Conservation (phyloP, 176 grass and related monocot species). For the Carex kokanica region DNA sequence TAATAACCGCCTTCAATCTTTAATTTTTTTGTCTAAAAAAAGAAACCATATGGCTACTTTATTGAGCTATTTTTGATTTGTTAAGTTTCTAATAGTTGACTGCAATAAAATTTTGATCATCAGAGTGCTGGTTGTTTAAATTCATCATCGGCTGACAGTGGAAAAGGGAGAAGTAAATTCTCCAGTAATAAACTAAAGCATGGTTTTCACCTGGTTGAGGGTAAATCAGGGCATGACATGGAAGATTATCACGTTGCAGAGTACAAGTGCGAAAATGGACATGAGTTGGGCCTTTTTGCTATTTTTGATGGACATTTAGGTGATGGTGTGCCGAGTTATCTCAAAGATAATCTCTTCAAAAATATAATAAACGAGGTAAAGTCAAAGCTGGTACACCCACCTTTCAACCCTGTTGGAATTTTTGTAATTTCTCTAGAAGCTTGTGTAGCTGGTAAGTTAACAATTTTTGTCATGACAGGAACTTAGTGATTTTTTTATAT, state of each 20-base stretch:
- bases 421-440: background rate
- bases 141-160: constrained; percentile 64
- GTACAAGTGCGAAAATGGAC: constrained; percentile 72
- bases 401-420: background rate
- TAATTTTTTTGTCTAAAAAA: background rate
- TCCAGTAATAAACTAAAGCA: constrained; percentile 84
- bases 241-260: constrained; percentile 95
- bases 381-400: constrained; percentile 6
- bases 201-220: constrained; percentile 95
- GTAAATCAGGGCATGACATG: constrained; percentile 98
- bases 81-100: background rate
- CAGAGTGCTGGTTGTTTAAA: constrained; percentile 72
- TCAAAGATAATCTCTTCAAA: constrained; percentile 83
- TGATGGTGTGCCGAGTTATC: constrained; percentile 76
- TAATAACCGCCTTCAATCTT: background rate
- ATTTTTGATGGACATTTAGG: constrained; percentile 99
- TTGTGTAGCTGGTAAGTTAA: background rate
- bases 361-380: constrained; percentile 85
- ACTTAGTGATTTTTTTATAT: background rate
- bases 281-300: constrained; percentile 90
- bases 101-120: background rate
- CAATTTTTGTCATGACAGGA: background rate
- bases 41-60: background rate
- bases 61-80: background rate
- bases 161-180: constrained; percentile 88